A percentile compares a stretch with the other conserved stretches of the same genome.
Conservation (phyloP, 345 rosid genomes). For the Erysimum cheiranthoides region DNA sequence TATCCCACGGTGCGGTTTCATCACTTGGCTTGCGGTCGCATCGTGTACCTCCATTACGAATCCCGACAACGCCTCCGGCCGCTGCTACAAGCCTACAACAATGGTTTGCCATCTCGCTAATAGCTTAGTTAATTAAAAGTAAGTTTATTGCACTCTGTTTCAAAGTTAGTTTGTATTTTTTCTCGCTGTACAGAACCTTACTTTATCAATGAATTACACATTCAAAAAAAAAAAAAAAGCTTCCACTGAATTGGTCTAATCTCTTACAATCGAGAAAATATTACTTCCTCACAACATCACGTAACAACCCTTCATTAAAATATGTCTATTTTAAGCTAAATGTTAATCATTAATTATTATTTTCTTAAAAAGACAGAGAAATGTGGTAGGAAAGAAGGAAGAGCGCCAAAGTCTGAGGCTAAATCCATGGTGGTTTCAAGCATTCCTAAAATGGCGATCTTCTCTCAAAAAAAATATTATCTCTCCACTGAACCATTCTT, state of each 20-base stretch:
- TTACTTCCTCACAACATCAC: slow-evolving; percentile 18
- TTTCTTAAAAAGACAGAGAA: slow-evolving; percentile 23
- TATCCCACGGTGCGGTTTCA: no score
- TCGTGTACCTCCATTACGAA: no score
- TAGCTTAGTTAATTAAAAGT: no score
- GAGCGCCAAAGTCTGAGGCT: slow-evolving; percentile 68
- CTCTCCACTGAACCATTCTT: slow-evolving; percentile 34
- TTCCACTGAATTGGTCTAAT: slow-evolving; percentile 27
- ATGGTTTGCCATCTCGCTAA: no score
- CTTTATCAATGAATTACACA: no score
- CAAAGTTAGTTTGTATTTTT: no score
- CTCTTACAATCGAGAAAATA: neutral
- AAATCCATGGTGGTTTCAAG: slow-evolving; percentile 54
- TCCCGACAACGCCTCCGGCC: no score
- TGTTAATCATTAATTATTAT: slow-evolving; percentile 9
- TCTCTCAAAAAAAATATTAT: slow-evolving; percentile 34
- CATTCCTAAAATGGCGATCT: slow-evolving; percentile 47
- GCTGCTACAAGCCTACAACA: no score
- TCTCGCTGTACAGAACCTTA: no score
- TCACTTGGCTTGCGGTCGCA: no score
- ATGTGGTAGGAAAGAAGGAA: slow-evolving; percentile 56
- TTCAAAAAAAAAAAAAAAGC: no score
- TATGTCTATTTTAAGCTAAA: slow-evolving; percentile 40
- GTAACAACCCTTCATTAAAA: slow-evolving; percentile 24
- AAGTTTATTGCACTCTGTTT: no score